Evolutionary conservation across 352 stramenopile species (phyloP).

Genomic region (Saprolegnia diclina): DNA sequence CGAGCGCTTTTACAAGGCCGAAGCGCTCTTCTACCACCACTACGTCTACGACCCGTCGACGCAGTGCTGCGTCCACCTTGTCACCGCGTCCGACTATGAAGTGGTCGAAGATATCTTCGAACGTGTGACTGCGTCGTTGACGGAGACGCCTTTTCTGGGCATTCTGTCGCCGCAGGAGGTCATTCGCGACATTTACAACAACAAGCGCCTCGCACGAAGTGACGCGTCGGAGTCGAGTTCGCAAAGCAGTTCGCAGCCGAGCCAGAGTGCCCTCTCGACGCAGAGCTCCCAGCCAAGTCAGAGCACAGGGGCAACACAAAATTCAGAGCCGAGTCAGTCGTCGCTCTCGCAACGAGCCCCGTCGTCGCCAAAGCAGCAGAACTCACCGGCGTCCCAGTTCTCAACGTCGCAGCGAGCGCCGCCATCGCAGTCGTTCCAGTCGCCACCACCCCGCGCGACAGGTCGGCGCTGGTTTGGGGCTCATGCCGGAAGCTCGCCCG

Average conservation of each 20-base stretch:
- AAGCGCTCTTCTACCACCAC: slow-evolving; percentile 77
- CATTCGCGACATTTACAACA: background rate
- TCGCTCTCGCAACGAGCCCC: no score
- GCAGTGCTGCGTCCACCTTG: slow-evolving; percentile 46
- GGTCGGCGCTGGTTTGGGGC: background rate
- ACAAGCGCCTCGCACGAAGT: background rate
- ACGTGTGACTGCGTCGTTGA: background rate
- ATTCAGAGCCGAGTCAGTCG: no score
- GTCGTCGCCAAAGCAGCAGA: no score
- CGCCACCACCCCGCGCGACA: no score
- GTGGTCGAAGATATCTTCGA: slow-evolving; percentile 3
- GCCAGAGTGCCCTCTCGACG: background rate
- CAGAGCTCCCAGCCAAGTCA: background rate
- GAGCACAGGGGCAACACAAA: no score
- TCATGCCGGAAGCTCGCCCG: background rate
- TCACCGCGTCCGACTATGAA: slow-evolving; percentile 30
- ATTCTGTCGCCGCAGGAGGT: background rate
- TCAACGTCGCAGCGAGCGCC: background rate
- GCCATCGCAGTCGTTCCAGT: background rate
- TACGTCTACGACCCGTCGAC: slow-evolving; percentile 55
- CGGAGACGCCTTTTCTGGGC: slow-evolving; percentile 7
- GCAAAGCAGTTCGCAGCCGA: background rate
- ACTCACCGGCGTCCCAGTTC: no score
- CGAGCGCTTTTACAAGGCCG: slow-evolving; percentile 48
- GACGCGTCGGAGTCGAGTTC: background rate